phyloP scores from a whole-genome alignment of 306 rosid species.

The Arachis stenosperma region DNA sequence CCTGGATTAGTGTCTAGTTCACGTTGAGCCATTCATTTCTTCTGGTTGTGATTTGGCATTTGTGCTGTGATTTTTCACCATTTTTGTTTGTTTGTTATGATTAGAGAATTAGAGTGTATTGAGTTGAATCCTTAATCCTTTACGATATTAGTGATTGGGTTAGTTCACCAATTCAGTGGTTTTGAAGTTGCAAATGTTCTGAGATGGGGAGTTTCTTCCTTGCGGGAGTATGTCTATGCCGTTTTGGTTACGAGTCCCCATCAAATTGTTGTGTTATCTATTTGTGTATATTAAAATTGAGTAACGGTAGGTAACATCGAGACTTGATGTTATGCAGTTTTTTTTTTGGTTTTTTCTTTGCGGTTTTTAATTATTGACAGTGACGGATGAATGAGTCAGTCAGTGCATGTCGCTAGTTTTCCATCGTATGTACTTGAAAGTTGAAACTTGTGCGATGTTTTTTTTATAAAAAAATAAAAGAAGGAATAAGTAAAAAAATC shows the following conservation, averaged over 20 bases:
- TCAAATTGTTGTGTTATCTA: neutral
- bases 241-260: neutral
- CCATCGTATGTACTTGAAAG: neutral
- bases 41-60: too few species aligned
- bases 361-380: constrained; percentile 7
- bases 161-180: neutral
- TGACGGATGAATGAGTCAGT: constrained; percentile 3
- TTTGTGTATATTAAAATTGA: neutral
- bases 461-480: too few species aligned
- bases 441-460: too few species aligned
- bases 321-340: neutral
- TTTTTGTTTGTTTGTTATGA: too few species aligned
- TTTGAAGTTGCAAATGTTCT: neutral
- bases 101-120: too few species aligned
- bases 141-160: too few species aligned
- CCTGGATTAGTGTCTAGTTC: constrained; percentile 18
- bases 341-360: too few species aligned
- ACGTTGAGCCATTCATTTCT: too few species aligned
- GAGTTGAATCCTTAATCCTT: too few species aligned
- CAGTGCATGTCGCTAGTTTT: neutral
- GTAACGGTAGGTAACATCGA: neutral
- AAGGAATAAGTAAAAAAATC: neutral
- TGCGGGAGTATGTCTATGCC: constrained; percentile 2
- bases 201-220: constrained; percentile 13
- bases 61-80: too few species aligned